Evolutionary conservation across 179 eudicot genomes (phyloP).

Genomic region (Beta lomatogona): DNA sequence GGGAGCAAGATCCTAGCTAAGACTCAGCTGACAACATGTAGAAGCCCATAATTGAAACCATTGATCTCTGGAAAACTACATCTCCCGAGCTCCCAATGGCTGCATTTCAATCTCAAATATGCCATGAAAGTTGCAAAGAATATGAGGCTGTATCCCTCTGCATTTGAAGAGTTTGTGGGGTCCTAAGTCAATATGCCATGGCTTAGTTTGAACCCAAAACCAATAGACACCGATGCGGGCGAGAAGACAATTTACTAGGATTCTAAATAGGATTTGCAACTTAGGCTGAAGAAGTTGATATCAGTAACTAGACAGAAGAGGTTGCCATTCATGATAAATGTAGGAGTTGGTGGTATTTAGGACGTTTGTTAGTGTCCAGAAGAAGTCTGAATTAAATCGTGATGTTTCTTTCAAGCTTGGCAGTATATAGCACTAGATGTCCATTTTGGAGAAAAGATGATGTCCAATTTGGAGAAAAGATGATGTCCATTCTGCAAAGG

Average conservation of each 20-base stretch:
- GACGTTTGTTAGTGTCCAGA: conserved; percentile 65
- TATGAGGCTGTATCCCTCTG: conserved; percentile 70
- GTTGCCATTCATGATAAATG: conserved; percentile 68
- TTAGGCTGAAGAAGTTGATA: conserved; percentile 68
- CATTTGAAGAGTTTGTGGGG: conserved; percentile 81
- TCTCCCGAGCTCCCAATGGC: conserved; percentile 48
- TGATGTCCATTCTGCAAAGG: conserved; percentile 53
- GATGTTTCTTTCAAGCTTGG: conserved; percentile 60
- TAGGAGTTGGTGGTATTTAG: conserved; percentile 78
- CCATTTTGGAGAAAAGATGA: conserved; percentile 38
- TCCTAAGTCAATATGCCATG: conserved; percentile 69
- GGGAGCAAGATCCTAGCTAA: conserved; percentile 70
- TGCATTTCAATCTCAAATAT: conserved; percentile 75
- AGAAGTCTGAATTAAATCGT: conserved; percentile 50
- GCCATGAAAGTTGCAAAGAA: conserved; percentile 65
- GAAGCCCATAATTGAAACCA: conserved; percentile 57
- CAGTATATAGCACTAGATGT: conserved; percentile 65
- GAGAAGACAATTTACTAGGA: conserved; percentile 55
- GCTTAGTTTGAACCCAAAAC: conserved; percentile 71
- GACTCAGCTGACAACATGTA: conserved; percentile 71
- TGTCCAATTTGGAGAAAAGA: conserved; percentile 42
- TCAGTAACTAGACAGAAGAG: conserved; percentile 62
- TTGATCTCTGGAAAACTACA: conserved; percentile 43
- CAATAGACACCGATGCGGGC: conserved; percentile 58
- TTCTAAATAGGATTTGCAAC: conserved; percentile 52